These are phyloP conservation scores for Epichloe aotearoae DNA, from an alignment of 2,329 filamentous ascomycete genomes.

Conservation along the genomic window DNA sequence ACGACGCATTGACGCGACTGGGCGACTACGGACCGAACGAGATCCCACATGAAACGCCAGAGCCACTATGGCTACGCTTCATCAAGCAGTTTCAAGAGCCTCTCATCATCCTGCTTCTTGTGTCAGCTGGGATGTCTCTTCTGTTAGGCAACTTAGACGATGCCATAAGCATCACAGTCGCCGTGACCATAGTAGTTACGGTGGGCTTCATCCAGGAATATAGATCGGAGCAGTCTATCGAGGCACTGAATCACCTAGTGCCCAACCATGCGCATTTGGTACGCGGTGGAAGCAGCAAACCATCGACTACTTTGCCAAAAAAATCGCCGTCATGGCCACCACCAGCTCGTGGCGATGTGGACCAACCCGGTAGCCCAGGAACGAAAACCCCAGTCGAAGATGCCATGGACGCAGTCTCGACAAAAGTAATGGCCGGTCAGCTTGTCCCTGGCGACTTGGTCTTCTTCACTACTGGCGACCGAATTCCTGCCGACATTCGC, in stretches of 20 bases:
- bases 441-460: conserved; percentile 89
- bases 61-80: conserved; percentile 91
- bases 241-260: conserved; percentile 84
- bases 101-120: conserved; percentile 80
- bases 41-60: conserved; percentile 82
- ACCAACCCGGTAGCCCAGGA: conserved; percentile 29
- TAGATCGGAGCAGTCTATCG: conserved; percentile 90
- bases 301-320: conserved; percentile 17
- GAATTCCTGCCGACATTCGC: conserved; percentile 89
- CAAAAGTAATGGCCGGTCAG: conserved; percentile 74
- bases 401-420: conserved; percentile 57
- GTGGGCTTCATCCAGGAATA: conserved; percentile 98
- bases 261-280: conserved; percentile 95
- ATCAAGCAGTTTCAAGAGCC: conserved; percentile 95
- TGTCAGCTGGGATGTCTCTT: conserved; percentile 76
- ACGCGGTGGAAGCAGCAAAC: conserved; percentile 37
- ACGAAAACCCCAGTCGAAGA: conserved; percentile 47
- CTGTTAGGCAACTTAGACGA: conserved; percentile 90
- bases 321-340: conserved; percentile 36
- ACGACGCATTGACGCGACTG: conserved; percentile 68
- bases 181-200: conserved; percentile 90
- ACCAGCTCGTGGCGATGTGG: conserved; percentile 27
- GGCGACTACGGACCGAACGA: conserved; percentile 82
- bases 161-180: conserved; percentile 86
- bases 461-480: conserved; percentile 87